Base-by-base conservation (phyloP, 129 eudicot species). In the Lonicera japonica region DNA sequence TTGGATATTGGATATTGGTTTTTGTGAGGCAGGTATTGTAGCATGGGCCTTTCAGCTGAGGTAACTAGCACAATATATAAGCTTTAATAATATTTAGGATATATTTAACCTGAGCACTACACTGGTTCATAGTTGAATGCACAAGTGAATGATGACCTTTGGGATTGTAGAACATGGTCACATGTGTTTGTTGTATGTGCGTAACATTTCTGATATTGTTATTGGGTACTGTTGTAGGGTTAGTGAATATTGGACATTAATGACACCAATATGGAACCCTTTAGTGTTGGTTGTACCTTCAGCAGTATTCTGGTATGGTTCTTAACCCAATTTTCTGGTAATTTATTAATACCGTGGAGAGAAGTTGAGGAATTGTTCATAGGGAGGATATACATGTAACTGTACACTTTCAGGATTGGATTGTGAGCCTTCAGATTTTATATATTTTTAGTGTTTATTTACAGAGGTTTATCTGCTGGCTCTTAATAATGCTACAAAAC, bases 261-360 rank as follows among this genome's bases (percentile, higher is more conserved):
- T 78, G 72, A 66, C 76, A 66, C 74, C 76, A 69, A 66, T 81
- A 58, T 77, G 79, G 63, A 72, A 21, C 36, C 6, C 4, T 29
- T 29, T 29, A 29, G 36, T 29, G 36, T 29, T 29, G n/a, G n/a
- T 29, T 29, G 6, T 29, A 2, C 68, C 38, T 15, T 45, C 51
- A 19, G 70, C 73, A 60, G 53, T 48, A 56, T 63, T 65, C 70
- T 75, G 87, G 89, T 78, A 70, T 75, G 79, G 68, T 55, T 79
- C 70, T 76, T 40, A 70, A 43, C 64, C 60, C 53, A 25, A 5
- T 64, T n/a, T 39, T 48, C 12, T 60, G 60, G 64, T 19, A 58
- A 43, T 4, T 45, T 21, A 22, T 39, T 51, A n/a, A 11, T 40
- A 16, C 52, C 4, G 36, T 29, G 36, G 36, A 29, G 65, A 39